Evolutionary conservation across 1,284 basidiomycete genomes (phyloP), one percentile per base, ranked within the genome.

Genomic region (Sparassis latifolia): DNA sequence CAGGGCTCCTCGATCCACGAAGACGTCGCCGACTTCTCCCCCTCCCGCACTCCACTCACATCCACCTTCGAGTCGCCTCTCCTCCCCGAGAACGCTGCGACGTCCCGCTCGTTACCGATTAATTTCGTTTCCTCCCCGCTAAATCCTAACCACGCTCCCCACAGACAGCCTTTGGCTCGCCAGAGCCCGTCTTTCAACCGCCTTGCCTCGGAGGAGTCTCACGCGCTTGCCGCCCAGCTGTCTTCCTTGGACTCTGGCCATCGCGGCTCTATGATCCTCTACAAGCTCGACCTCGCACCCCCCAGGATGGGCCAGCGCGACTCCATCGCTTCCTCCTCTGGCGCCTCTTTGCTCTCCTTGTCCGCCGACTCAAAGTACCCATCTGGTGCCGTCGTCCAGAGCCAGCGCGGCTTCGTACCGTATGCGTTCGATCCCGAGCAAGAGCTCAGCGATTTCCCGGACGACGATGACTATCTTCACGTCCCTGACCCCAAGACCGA

Each of bases 281-380:
- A 86, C 63, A 76, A 81, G 10, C 70, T 86, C 27, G 73, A 72
- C 42, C 69, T 73, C 44, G 64, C 71, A 35, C 68, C 69, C 12
- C 60, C 57, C 42, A 47, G 57, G 3, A n/a, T 61, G 39, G 45
- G 55, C 48, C 64, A 65, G 39, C 70, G 75, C 29, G 64, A 68
- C 52, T 76, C 74, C 5, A 56, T 75, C 51, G 49, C 66, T 3
- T 75, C 74, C 12, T 69, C 69, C 30, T 75, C 77, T 0, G 74
- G 70, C 10, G 75, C 78, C 30, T 78, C 77, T n/a, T 63, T 75
- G 33, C 67, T 79, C 50, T 80, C 80, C 0, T 62, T 79, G 32
- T 73, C 74, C 10, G 71, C 71, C 44, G 82, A 84, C 62, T 80
- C 78, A 30, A 86, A 85, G 63, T 86, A 84, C 62, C 82, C 84